Evolutionary conservation across 2,329 filamentous ascomycete genomes (phyloP).

Genomic region (Metarhizium robertsii): DNA sequence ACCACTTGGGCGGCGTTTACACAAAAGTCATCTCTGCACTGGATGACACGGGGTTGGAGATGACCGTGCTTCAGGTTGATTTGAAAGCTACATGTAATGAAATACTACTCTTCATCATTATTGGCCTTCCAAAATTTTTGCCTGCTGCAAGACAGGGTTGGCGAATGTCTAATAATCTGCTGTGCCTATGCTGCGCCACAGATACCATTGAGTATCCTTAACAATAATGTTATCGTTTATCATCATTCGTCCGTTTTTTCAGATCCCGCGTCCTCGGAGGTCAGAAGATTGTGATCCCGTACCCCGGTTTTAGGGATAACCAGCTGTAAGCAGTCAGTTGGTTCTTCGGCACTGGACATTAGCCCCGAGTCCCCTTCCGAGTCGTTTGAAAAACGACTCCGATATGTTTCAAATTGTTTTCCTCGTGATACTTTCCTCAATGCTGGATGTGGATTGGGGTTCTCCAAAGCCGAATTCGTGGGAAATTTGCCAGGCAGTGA

Average conservation of each 20-base stretch:
- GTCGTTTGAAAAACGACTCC: conserved; percentile 7
- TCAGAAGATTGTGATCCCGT: background rate
- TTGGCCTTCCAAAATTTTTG: conserved; percentile 6
- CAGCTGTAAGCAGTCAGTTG: background rate
- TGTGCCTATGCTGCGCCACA: background rate
- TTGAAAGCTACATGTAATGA: conserved; percentile 8
- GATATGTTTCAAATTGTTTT: conserved; percentile 4
- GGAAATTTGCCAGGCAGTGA: conserved; percentile 5
- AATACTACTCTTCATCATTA: conserved; percentile 8
- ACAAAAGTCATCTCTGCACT: background rate
- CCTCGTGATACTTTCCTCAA: conserved; percentile 5
- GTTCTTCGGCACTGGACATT: background rate
- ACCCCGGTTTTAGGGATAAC: background rate
- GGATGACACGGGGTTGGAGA: background rate
- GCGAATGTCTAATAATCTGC: conserved; percentile 1
- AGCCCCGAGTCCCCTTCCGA: conserved; percentile 2
- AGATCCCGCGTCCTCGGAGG: background rate
- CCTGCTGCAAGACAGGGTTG: background rate
- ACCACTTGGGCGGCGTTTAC: background rate
- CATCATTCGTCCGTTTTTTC: background rate
- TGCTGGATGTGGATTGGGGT: background rate
- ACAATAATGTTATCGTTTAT: background rate
- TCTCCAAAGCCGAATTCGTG: background rate
- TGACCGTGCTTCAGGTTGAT: conserved; percentile 1
- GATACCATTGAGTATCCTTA: background rate